phyloP scores from a whole-genome alignment of 2,329 filamentous ascomycete species.

The Aspergillus sp. region DNA sequence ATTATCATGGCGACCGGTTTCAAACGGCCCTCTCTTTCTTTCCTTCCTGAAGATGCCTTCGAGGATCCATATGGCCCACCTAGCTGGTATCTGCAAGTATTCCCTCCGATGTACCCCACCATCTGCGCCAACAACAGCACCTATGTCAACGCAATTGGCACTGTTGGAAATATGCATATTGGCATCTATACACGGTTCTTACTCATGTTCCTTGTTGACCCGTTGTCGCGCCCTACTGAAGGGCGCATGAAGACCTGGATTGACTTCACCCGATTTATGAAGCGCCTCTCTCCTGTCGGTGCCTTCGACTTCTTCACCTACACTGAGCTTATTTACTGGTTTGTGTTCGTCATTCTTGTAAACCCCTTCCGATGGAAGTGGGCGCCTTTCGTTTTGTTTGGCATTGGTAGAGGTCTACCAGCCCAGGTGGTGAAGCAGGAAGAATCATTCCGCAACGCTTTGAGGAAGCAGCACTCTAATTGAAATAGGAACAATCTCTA shows the following conservation, averaged over 20 bases:
- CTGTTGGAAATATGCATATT: slow-evolving; percentile 84
- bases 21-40: slow-evolving; percentile 69
- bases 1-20: slow-evolving; percentile 83
- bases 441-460: slow-evolving; percentile 41
- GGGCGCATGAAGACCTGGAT: slow-evolving; percentile 85
- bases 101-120: slow-evolving; percentile 71
- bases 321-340: slow-evolving; percentile 82
- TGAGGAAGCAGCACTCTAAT: slow-evolving; percentile 25
- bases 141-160: slow-evolving; percentile 76
- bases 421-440: slow-evolving; percentile 66
- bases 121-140: slow-evolving; percentile 83
- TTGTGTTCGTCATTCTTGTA: slow-evolving; percentile 71
- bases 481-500: background rate
- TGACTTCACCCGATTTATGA: slow-evolving; percentile 74
- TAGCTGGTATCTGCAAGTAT: slow-evolving; percentile 87
- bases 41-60: slow-evolving; percentile 73
- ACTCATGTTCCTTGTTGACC: slow-evolving; percentile 82
- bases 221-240: slow-evolving; percentile 68
- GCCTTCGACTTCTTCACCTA: slow-evolving; percentile 92
- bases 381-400: slow-evolving; percentile 79
- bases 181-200: slow-evolving; percentile 85
- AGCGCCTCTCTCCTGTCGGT: slow-evolving; percentile 66
- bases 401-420: slow-evolving; percentile 67
- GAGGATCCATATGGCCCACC: slow-evolving; percentile 72
- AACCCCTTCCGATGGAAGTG: slow-evolving; percentile 93